Conservation (phyloP, 495 filamentous ascomycete genomes). For the Parmelia sp. region DNA sequence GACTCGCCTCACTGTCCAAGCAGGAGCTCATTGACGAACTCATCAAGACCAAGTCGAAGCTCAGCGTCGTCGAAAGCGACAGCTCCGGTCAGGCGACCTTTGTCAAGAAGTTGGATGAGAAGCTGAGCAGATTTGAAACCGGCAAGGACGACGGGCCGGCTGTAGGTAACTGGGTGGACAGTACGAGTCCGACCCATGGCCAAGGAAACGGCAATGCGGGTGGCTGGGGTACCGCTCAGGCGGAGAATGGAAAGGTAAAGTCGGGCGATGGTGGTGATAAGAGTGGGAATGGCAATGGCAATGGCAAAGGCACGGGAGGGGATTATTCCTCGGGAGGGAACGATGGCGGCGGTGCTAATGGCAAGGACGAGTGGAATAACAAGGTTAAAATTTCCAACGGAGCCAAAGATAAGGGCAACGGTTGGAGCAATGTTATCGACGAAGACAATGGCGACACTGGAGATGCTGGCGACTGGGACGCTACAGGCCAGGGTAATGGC, state of each 20-base stretch:
- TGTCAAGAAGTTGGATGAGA: conserved; percentile 3
- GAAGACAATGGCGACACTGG: not conserved
- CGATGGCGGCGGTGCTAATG: not conserved
- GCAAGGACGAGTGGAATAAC: not conserved
- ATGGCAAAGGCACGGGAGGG: not conserved
- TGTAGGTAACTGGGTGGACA: conserved; percentile 12
- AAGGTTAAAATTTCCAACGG: not conserved
- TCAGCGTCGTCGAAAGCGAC: not conserved
- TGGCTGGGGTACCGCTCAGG: not conserved
- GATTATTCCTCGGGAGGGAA: not conserved
- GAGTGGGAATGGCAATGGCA: not conserved
- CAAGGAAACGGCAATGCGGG: not conserved
- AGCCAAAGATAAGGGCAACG: conserved; percentile 2
- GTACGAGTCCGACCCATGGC: conserved; percentile 6
- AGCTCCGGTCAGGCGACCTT: conserved; percentile 1
- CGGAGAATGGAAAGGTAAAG: not conserved
- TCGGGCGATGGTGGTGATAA: not conserved
- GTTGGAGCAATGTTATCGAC: not conserved
- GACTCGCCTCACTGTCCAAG: conserved; percentile 21
- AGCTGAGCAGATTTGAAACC: conserved; percentile 8
- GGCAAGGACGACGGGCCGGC: not conserved
- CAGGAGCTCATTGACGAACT: conserved; percentile 23
- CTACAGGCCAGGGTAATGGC: not conserved
- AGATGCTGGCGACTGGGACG: conserved; percentile 1
- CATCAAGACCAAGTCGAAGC: conserved; percentile 17